A percentile compares a stretch with the other conserved stretches of the same genome.
phyloP scores from a whole-genome alignment of 1,284 basidiomycete species.

The Marasmius oreades region DNA sequence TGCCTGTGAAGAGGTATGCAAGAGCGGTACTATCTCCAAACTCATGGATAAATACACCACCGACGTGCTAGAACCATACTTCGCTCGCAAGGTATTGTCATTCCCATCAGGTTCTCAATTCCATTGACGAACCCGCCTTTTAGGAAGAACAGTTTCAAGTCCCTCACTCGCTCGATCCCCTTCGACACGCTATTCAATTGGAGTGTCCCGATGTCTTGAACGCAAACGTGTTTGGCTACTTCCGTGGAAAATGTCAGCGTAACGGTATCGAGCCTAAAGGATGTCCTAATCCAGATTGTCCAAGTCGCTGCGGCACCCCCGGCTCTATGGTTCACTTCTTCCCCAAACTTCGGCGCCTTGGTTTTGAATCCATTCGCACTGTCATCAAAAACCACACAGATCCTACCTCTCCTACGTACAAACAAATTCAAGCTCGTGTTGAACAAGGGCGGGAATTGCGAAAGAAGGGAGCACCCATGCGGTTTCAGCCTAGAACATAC shows the following conservation, averaged over 20 bases:
- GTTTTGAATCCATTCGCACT: conserved; percentile 40
- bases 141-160: conserved; percentile 27
- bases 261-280: conserved; percentile 57
- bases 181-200: conserved; percentile 43
- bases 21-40: conserved; percentile 51
- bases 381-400: conserved; percentile 32
- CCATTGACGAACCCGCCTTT: not conserved
- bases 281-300: conserved; percentile 75
- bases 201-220: conserved; percentile 42
- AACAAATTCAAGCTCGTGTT: conserved; percentile 37
- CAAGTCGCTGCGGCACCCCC: conserved; percentile 74
- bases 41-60: conserved; percentile 47
- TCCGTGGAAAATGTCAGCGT: conserved; percentile 71
- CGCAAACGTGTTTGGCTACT: conserved; percentile 60
- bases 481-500: conserved; percentile 1
- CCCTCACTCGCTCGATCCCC: conserved; percentile 38
- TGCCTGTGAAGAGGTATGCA: conserved; percentile 73
- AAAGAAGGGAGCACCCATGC: conserved; percentile 6
- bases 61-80: conserved; percentile 31
- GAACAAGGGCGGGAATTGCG: conserved; percentile 19
- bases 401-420: conserved; percentile 37
- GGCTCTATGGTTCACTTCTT: conserved; percentile 73
- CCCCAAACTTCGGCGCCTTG: conserved; percentile 43
- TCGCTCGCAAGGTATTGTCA: conserved; percentile 38
- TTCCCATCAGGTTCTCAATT: conserved; percentile 4